These are phyloP conservation scores for Paraphoma sp. DNA, from an alignment of 2,329 filamentous ascomycete genomes.

Conservation along the genomic window DNA sequence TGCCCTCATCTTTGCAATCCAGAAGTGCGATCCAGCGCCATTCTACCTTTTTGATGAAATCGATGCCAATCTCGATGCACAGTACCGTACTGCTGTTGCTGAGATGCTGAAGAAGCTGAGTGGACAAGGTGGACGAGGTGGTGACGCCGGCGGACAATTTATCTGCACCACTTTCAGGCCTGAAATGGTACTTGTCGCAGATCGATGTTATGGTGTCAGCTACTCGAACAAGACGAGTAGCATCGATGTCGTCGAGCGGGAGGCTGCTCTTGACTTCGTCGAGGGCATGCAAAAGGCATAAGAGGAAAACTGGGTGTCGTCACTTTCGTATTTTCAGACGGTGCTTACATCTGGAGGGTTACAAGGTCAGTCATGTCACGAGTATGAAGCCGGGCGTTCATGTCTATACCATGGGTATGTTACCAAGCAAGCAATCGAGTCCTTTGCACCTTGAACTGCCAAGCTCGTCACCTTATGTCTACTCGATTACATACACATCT, in stretches of 20 bases:
- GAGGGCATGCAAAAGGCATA: slow-evolving; percentile 73
- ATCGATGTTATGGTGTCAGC: slow-evolving; percentile 97
- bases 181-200: slow-evolving; percentile 92
- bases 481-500: no score
- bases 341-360: no score
- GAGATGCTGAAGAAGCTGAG: slow-evolving; percentile 73
- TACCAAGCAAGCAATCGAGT: no score
- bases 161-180: slow-evolving; percentile 99
- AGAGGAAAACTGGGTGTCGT: background rate
- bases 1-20: slow-evolving; percentile 98
- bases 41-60: slow-evolving; percentile 99
- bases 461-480: no score
- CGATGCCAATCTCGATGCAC: slow-evolving; percentile 95
- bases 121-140: slow-evolving; percentile 48
- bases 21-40: slow-evolving; percentile 94
- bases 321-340: no score
- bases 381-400: background rate
- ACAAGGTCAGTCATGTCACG: background rate
- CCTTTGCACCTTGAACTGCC: no score
- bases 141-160: slow-evolving; percentile 73
- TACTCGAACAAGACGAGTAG: slow-evolving; percentile 91
- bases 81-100: slow-evolving; percentile 96
- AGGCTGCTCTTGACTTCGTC: slow-evolving; percentile 91
- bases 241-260: slow-evolving; percentile 86
- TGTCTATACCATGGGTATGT: background rate